phyloP scores from a whole-genome alignment of 148 eudicot genomes.

The Spergularia bocconei region DNA sequence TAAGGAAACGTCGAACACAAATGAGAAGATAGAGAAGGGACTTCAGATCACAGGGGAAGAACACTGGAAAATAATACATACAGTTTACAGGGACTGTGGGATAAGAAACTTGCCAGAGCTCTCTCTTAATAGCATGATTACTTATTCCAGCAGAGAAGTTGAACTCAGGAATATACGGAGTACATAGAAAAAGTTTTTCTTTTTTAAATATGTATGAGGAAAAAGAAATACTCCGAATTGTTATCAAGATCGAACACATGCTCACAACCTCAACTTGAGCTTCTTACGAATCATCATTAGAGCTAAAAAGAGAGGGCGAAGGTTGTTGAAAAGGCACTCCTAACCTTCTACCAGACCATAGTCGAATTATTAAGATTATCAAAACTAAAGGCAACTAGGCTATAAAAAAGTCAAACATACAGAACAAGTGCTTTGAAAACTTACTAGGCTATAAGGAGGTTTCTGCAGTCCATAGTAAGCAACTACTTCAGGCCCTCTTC shows the following conservation, averaged over 20 bases:
- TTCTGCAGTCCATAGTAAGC: slow-evolving; percentile 72
- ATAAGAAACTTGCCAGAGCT: background rate
- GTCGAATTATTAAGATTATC: background rate
- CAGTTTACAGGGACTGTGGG: background rate
- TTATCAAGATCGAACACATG: no score
- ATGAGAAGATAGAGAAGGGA: background rate
- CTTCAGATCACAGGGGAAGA: background rate
- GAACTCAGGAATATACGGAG: no score
- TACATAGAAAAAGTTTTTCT: no score
- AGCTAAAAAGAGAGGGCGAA: no score
- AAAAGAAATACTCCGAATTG: no score
- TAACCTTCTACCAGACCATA: background rate
- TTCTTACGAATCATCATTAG: no score
- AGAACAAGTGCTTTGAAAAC: slow-evolving; percentile 17
- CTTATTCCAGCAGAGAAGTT: no score
- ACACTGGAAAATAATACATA: background rate
- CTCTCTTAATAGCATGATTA: no score
- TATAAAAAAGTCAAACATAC: background rate
- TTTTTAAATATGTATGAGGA: no score
- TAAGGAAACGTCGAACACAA: background rate
- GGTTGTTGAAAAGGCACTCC: no score
- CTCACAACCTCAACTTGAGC: no score
- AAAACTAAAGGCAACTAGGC: background rate
- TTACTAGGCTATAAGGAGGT: slow-evolving; percentile 88
- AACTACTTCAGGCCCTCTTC: slow-evolving; percentile 36